Percentiles rank a stretch among this genome's conserved stretches.
phyloP scores from a whole-genome alignment of 108 stramenopile species.

The Fistulifera solaris region DNA sequence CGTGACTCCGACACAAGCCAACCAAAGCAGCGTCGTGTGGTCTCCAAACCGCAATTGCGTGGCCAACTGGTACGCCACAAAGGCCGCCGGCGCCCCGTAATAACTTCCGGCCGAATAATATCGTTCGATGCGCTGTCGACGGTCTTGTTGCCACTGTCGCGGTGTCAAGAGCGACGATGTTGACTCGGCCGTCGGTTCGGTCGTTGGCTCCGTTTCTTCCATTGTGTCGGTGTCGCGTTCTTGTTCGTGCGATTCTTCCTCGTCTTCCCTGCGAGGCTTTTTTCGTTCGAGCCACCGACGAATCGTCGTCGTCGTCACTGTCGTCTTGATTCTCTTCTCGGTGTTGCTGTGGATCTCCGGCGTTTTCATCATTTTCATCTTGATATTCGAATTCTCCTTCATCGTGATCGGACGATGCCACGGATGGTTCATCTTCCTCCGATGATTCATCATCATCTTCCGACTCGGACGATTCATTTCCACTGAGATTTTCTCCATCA shows the following conservation, averaged over 20 bases:
- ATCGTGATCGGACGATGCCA: conserved; percentile 26
- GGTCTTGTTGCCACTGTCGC: conserved; percentile 46
- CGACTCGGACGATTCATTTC: conserved; percentile 35
- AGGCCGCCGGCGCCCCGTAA: conserved; percentile 61
- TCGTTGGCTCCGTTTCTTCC: conserved; percentile 13
- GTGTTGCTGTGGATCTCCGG: not conserved
- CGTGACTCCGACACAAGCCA: conserved; percentile 77
- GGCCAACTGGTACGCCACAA: conserved; percentile 50
- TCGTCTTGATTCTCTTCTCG: conserved; percentile 18
- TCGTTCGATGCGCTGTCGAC: conserved; percentile 48
- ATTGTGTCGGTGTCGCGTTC: conserved; percentile 22
- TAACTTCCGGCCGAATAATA: conserved; percentile 69
- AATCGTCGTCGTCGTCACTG: conserved; percentile 33
- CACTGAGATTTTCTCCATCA: conserved; percentile 82
- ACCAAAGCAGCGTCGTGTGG: conserved; percentile 63
- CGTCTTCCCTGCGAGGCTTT: conserved; percentile 7
- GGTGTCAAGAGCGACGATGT: conserved; percentile 19
- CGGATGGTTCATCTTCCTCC: conserved; percentile 33
- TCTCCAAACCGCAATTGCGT: conserved; percentile 61
- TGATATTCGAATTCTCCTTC: conserved; percentile 30
- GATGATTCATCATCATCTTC: conserved; percentile 27
- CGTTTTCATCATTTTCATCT: conserved; percentile 13
- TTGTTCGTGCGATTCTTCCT: not conserved
- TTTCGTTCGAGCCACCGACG: conserved; percentile 1
- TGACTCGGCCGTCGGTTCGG: not conserved